Percentiles rank a stretch among this genome's conserved stretches.
Evolutionary conservation across 257 asterid genomes (phyloP).

Genomic region (Solanum sparsipilum): DNA sequence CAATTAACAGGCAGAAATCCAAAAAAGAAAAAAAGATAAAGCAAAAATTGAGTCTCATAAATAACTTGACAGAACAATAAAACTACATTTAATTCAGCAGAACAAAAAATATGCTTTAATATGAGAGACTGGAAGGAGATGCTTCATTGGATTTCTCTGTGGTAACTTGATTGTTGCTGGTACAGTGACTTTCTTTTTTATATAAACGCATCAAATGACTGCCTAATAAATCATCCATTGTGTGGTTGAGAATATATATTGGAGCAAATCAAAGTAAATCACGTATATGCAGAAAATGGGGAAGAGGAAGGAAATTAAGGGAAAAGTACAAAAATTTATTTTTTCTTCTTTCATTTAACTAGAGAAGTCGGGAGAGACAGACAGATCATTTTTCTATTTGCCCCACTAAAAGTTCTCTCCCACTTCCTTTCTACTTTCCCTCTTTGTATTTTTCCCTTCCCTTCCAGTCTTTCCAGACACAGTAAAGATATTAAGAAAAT

Average conservation of each 20-base stretch:
- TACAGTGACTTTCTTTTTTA: not conserved
- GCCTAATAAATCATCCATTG: not conserved
- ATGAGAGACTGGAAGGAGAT: not conserved
- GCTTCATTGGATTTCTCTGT: not conserved
- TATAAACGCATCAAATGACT: not conserved
- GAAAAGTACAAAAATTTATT: not conserved
- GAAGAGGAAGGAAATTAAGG: not conserved
- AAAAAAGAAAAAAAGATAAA: not conserved
- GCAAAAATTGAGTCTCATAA: not conserved
- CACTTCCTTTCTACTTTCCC: not conserved
- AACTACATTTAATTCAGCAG: conserved; percentile 1
- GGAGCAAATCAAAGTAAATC: not conserved
- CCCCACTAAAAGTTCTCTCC: not conserved
- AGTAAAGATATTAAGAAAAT: not conserved
- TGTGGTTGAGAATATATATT: not conserved
- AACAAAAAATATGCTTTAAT: not conserved
- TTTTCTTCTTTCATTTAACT: not conserved
- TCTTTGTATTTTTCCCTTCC: not conserved
- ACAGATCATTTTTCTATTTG: not conserved
- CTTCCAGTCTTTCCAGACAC: not conserved
- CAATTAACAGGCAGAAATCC: not conserved
- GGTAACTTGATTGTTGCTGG: not conserved
- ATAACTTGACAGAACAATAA: conserved; percentile 3
- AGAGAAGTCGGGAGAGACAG: not conserved
- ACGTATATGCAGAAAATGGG: not conserved